These are phyloP conservation scores for Wickerhamomyces rabaulensis DNA, from an alignment of 805 yeast species.

Conservation along the genomic window DNA sequence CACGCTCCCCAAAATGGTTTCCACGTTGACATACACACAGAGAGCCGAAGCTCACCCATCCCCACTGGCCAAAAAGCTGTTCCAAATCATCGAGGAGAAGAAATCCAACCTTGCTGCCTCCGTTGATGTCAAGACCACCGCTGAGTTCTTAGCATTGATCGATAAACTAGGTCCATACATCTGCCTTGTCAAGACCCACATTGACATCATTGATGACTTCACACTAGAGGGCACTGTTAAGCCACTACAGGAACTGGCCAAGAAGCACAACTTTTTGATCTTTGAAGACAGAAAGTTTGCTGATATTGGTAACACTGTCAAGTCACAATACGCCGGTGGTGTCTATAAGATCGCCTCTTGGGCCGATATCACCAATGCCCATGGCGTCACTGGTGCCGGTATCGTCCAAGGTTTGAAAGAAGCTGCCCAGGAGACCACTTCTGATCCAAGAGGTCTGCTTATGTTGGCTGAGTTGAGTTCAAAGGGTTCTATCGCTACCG, in stretches of 20 bases:
- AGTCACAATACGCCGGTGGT: slow-evolving; percentile 89
- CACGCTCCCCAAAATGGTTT: slow-evolving; percentile 11
- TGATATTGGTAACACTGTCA: slow-evolving; percentile 96
- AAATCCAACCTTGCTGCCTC: slow-evolving; percentile 92
- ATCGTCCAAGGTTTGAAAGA: slow-evolving; percentile 83
- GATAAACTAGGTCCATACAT: slow-evolving; percentile 88
- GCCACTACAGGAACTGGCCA: slow-evolving; percentile 68
- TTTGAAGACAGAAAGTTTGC: slow-evolving; percentile 98
- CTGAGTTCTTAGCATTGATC: slow-evolving; percentile 63
- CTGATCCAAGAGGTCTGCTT: slow-evolving; percentile 81
- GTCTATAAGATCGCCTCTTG: slow-evolving; percentile 84
- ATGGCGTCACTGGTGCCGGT: slow-evolving; percentile 94
- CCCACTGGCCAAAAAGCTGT: slow-evolving; percentile 71
- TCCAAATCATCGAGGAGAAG: slow-evolving; percentile 71
- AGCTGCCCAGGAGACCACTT: slow-evolving; percentile 62
- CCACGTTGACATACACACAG: slow-evolving; percentile 45
- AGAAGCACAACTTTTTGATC: slow-evolving; percentile 81
- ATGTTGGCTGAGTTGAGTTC: slow-evolving; percentile 96
- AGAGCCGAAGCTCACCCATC: slow-evolving; percentile 72
- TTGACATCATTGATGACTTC: slow-evolving; percentile 90
- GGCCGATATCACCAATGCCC: slow-evolving; percentile 98
- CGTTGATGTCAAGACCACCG: slow-evolving; percentile 79
- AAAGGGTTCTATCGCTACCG: slow-evolving; percentile 89
- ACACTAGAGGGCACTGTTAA: slow-evolving; percentile 70
- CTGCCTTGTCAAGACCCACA: slow-evolving; percentile 89